Base-by-base conservation (phyloP, 2,329 filamentous ascomycete species). In the Herpotrichia juniperi region DNA sequence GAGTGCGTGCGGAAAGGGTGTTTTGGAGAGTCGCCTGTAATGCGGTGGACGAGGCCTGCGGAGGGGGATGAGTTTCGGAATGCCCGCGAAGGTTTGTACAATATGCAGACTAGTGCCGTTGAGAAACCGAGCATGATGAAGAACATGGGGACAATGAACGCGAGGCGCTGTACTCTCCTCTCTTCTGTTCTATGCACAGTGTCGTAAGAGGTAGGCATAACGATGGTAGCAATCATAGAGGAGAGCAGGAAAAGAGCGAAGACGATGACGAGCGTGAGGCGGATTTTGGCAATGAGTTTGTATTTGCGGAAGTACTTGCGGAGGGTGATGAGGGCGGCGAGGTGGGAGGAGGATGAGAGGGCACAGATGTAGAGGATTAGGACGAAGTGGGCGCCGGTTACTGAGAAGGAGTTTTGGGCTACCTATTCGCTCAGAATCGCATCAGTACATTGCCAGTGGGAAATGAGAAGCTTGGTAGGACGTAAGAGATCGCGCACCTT, bases 331-430 rank as follows among this genome's bases (percentile, higher is more conserved):
- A 72, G 57, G 1, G 67, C 66, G 31, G 67, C 68, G 34, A 71
- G 66, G 28, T 71, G 67, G 0, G 67, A 70, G 8, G 64, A 67
- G 11, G 62, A 68, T 0, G 64, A 68, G 0, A 71, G 55, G 1
- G 66, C 66, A 44, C 67, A 69, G 19, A 69, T 58, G 57, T 69
- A 68, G 14, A 72, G 58, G 34, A 67, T 61, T 3, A 72, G 56
- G 31, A 69, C 65, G 48, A 69, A 69, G 50, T 67, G 66, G 2
- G 64, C 64, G 40, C 65, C 63, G 50, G 63, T 59, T n/a, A 67
- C 61, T 51, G 52, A 42, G 42, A 70, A 64, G 2, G 52, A 42
- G n/a, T 64, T 53, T 46, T 68, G 61, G 2, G 57, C 59, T 4
- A 70, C 64, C 65, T 67, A 14, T 31, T 16, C 21, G 9, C 22